Base-by-base conservation (phyloP, 2,329 filamentous ascomycete genomes). In the Hypoxylon sp. region DNA sequence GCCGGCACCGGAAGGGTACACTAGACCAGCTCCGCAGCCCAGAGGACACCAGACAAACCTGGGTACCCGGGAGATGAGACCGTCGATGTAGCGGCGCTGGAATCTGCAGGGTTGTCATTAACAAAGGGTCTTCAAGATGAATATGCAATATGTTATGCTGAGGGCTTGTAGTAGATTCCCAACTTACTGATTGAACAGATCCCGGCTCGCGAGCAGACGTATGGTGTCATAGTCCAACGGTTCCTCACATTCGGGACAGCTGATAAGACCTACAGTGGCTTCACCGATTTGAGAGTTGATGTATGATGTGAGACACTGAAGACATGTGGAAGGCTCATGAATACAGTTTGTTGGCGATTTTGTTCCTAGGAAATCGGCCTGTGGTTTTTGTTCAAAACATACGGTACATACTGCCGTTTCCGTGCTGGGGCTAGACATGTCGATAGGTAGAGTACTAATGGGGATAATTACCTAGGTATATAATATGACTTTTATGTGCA, bases 11-110 rank as follows among this genome's bases (percentile, higher is more conserved):
- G 72, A 76, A 1, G 77, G 75, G 48, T 87, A 85, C 2, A 85
- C 76, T 65, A 87, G 85, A 0, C 85, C 85, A 0, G 78, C 80
- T 7, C 75, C 78, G 68, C 86, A 89, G 2, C 75, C 77, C 0
- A 82, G 74, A 1, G 85, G 79, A 67, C 86, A 89, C 81, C 83
- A 86, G 13, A 80, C 72, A 66, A 86, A 88, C 30, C 80, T 80
- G 0, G 78, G 74, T 1, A 80, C 73, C 19, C 75, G 70, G 17
- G 79, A 77, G 55, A 86, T 19, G 5, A 69, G 48, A n/a, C 24
- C 10, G 2, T 69, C 61, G 4, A 68, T 52, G n/a, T 17, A 34
- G 11, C 49, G 56, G 11, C 24, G 58, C 2, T 57, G 46, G 22
- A 62, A 70, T 32, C 68, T 68, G n/a, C 13, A 20, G 4, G 43